Evolutionary conservation across 169 alveolate genomes (phyloP), one percentile per base, ranked within the genome.

Genomic region (Eimeria nieschulzi): DNA sequence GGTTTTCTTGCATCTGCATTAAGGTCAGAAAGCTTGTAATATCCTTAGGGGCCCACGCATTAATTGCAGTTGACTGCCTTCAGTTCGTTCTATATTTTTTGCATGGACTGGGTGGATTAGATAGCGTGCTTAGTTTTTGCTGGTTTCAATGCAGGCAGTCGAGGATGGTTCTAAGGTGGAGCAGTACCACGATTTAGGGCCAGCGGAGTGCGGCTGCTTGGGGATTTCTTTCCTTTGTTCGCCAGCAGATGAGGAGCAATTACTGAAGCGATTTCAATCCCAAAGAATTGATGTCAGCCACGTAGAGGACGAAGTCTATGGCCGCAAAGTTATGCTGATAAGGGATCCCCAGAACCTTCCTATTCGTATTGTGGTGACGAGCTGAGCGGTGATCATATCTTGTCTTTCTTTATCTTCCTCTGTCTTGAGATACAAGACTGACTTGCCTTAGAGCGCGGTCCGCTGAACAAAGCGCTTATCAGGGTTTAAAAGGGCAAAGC

Each of bases 291-390:
- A 17, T 9, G 33, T 66, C 33, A 26, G 51, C 7, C 1, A n/a
- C 19, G 61, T 56, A 9, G 66, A 66, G 5, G 91, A 83, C 23
- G 68, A 71, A 15, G 70, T 68, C 23, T 83, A 83, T 55, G 91
- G 61, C 15, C 70, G 33, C 33, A 21, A n/a, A 9, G 91, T 83
- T 6, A 10, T 33, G 70, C 66, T 64, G 54, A 26, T 68, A 39
- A 71, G 91, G 21, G 91, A 83, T 70, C 91, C 91, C 15, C 82
- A 83, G 23, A 68, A 68, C 55, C 19, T 83, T 23, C 83, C 91
- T 17, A 17, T 83, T 51, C 91, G 91, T 70, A 68, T 79, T 23
- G 78, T 83, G n/a, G 33, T 88, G 13, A 75, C 84, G 13, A 75
- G 53, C 61, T 75, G 46, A 75, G 46, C 46, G 46, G 46, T 33